Evolutionary conservation across 352 stramenopile species (phyloP), one percentile per base, ranked within the genome.

Genomic region (Phytophthora sp.): DNA sequence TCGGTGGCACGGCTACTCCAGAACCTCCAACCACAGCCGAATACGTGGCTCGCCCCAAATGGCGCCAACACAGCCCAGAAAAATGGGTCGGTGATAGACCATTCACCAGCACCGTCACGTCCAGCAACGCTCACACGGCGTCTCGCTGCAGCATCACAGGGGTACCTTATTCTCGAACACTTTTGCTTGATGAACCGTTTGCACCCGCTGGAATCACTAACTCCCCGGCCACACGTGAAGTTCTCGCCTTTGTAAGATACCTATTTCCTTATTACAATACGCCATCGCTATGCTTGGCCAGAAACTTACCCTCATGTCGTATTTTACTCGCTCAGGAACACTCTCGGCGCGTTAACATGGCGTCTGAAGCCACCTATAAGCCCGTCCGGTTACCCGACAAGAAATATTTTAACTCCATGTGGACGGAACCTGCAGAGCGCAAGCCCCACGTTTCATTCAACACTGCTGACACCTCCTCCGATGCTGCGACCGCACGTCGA

Each of bases 331-430:
- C n/a, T 33, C 47, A 79, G 72, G 73, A 88, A 31, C 74, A 89
- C 70, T 62, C 75, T 33, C 79, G 78, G 38, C 66, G 80, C 23
- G 71, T 70, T 13, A 74, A 84, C 67, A 84, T 76, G 16, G 80
- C 76, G 7, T 60, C 68, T 1, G 63, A 74, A n/a, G 61, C 64
- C 9, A 58, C 64, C 2, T 69, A 71, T 26, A 71, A 68, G 6
- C 80, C 74, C 15, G 58, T 80, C 9, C 71, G 80, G 35, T 66
- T 62, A 9, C 55, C 49, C 23, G 61, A 72, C 24, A 82, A 77
- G 57, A 89, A 83, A 38, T 89, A 86, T 52, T 85, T 89, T 44
- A 71, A 65, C 31, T 89, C 80, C 29, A 86, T 89, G 76, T 89
- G 80, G 80, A 78, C 71, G 18, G 62, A 84, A 42, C 29, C 66